Evolutionary conservation across 2,329 filamentous ascomycete species (phyloP).

Genomic region (Sarocladium kiliense): DNA sequence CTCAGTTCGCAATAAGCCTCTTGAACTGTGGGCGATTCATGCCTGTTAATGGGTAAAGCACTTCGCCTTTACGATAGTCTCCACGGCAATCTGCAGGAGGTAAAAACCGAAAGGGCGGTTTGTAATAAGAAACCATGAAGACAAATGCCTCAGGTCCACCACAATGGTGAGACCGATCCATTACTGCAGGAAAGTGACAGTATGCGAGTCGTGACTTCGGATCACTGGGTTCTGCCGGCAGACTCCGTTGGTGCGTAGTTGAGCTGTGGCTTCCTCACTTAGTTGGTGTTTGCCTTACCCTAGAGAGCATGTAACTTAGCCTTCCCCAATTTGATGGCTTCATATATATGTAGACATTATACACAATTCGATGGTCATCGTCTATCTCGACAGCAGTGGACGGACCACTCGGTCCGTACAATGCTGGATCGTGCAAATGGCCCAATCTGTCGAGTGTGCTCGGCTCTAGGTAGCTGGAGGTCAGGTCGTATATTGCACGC

Average conservation of each 20-base stretch:
- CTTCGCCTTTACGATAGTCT: not conserved
- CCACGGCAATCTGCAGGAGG: not conserved
- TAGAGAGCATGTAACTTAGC: not conserved
- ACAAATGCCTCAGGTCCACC: slow-evolving; percentile 6
- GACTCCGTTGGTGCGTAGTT: not conserved
- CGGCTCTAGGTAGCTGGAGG: no score
- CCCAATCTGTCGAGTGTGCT: no score
- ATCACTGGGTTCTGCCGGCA: not conserved
- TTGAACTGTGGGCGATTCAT: not conserved
- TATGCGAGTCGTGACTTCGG: not conserved
- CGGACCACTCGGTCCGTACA: not conserved
- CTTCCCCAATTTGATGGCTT: not conserved
- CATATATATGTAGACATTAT: no score
- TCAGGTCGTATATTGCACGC: slow-evolving; percentile 2
- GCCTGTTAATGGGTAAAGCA: not conserved
- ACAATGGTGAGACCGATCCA: not conserved
- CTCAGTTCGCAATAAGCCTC: not conserved
- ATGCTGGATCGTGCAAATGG: not conserved
- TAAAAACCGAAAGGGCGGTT: not conserved
- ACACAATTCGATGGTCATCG: no score
- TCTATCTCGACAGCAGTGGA: not conserved
- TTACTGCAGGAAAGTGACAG: not conserved
- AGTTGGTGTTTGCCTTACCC: no score
- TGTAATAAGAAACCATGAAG: not conserved
- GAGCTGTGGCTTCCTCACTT: no score